These are phyloP conservation scores for Begonia fuchsioides DNA, from an alignment of 306 rosid species.

Conservation along the genomic window DNA sequence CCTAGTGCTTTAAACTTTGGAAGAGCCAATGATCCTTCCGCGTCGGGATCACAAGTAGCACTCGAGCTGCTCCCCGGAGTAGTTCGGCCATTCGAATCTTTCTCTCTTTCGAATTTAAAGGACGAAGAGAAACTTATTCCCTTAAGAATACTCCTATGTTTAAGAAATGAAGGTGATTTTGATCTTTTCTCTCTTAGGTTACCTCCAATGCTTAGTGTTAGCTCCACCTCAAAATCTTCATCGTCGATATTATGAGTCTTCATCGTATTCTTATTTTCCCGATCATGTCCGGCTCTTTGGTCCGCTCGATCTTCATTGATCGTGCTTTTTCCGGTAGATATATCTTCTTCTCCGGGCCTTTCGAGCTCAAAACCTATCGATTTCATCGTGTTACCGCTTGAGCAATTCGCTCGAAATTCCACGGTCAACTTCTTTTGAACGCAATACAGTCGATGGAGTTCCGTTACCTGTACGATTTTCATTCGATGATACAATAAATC, in stretches of 20 bases:
- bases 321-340: conserved; percentile 20
- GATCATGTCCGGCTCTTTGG: conserved; percentile 17
- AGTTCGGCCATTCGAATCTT: conserved; percentile 50
- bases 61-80: conserved; percentile 68
- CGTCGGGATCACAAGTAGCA: conserved; percentile 55
- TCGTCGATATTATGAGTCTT: conserved; percentile 13
- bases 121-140: conserved; percentile 42
- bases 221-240: conserved; percentile 68
- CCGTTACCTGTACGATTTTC: conserved; percentile 35
- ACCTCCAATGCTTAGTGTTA: conserved; percentile 80
- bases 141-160: conserved; percentile 12
- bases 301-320: conserved; percentile 37
- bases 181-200: conserved; percentile 36
- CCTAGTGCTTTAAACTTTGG: conserved; percentile 47
- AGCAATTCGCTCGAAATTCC: conserved; percentile 45
- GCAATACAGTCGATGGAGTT: conserved; percentile 67
- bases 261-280: conserved; percentile 20
- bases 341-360: conserved; percentile 51
- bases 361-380: conserved; percentile 62
- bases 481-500: too few species aligned
- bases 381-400: conserved; percentile 36
- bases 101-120: conserved; percentile 58
- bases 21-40: conserved; percentile 62
- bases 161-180: conserved; percentile 12
- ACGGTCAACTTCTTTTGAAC: conserved; percentile 75